phyloP scores from a whole-genome alignment of 2,329 filamentous ascomycete species.

The Fusarium zealandicum region DNA sequence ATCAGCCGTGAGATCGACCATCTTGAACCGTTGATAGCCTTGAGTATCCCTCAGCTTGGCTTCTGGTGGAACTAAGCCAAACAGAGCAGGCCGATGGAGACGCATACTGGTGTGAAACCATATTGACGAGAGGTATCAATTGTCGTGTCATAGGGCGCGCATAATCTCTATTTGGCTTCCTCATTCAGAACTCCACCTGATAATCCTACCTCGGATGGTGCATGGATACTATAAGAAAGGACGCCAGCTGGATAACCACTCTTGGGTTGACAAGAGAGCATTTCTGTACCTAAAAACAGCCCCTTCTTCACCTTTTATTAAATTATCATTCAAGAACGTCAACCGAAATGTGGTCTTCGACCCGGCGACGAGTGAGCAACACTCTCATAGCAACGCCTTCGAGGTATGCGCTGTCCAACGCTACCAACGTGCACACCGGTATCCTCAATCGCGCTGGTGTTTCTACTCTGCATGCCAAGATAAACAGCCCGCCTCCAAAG shows the following conservation, averaged over 20 bases:
- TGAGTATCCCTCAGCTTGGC: neutral
- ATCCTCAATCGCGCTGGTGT: neutral
- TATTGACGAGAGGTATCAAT: neutral
- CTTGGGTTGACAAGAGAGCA: too few relatives aligned
- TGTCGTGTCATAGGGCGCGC: constrained; percentile 8
- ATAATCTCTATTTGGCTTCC: constrained; percentile 11
- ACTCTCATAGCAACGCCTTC: neutral
- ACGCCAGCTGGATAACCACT: too few relatives aligned
- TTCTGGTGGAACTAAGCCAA: constrained; percentile 8
- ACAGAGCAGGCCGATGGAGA: constrained; percentile 33
- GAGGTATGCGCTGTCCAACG: neutral
- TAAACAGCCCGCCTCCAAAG: constrained; percentile 22
- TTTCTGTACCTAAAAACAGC: too few relatives aligned
- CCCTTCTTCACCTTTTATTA: neutral
- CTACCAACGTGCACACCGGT: accelerated
- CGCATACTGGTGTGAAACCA: neutral
- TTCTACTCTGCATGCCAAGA: constrained; percentile 28
- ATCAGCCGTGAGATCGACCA: too few relatives aligned
- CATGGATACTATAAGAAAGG: too few relatives aligned
- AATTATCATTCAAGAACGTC: neutral
- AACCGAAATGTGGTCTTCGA: neutral
- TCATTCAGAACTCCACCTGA: neutral
- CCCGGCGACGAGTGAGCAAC: neutral
- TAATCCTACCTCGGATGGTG: neutral
- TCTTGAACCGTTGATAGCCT: constrained; percentile 12